These are phyloP conservation scores for Digitaria exilis DNA, from an alignment of 202 grass and related monocot species.

Conservation along the genomic window DNA sequence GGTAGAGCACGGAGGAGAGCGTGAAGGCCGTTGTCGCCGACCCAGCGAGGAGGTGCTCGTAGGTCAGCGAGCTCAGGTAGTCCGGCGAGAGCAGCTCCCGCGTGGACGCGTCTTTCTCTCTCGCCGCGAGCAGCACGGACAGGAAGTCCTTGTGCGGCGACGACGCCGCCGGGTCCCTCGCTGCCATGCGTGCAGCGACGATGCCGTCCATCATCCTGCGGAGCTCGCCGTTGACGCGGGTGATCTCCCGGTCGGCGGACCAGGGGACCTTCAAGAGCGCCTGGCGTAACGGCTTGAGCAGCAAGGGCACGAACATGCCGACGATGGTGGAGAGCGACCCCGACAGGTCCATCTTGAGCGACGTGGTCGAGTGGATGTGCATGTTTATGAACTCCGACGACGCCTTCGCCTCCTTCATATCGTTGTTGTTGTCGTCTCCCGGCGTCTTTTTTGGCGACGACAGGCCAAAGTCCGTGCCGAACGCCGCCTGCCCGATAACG, in stretches of 20 bases:
- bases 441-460: not conserved
- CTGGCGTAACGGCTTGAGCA: not conserved
- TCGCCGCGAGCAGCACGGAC: conserved; percentile 1
- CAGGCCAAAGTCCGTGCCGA: conserved; percentile 50
- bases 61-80: not conserved
- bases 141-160: conserved; percentile 34
- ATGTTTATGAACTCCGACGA: conserved; percentile 1
- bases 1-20: not conserved
- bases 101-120: not conserved
- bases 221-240: not conserved
- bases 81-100: conserved; percentile 31
- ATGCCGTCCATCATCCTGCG: not conserved
- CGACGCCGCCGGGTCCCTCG: not conserved
- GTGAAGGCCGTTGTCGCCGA: not conserved
- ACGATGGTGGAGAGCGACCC: not conserved
- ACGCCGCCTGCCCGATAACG: conserved; percentile 43
- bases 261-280: not conserved
- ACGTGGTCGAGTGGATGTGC: conserved; percentile 37
- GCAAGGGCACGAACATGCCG: not conserved
- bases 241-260: not conserved
- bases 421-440: not conserved
- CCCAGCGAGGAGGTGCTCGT: not conserved
- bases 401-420: not conserved
- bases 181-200: not conserved
- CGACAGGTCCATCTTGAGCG: conserved; percentile 40